Evolutionary conservation across 163 green algal species (phyloP), one percentile per base, ranked within the genome.

Genomic region (Volvox carteri): DNA sequence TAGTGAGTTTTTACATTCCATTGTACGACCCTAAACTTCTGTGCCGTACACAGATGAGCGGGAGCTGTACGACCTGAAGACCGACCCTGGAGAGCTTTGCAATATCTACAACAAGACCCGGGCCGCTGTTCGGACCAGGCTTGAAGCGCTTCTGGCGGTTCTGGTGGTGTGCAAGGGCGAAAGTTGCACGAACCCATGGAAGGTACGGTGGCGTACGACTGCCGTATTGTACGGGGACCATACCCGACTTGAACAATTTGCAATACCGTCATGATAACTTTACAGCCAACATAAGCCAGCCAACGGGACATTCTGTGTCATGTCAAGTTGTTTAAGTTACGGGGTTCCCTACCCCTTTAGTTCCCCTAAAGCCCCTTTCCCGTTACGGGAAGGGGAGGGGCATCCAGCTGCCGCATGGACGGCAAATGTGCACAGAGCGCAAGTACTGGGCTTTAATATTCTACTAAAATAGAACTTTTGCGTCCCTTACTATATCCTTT

Each of bases 61-160:
- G 21, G 72, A 89, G 70, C 54, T 89, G 41, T 89, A 89, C 72
- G 72, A 89, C 84, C 84, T 89, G n/a, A 37, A 23, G 4, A 28
- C n/a, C 0, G 84, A 89, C 72, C 54, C 54, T 3, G 84, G 84
- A n/a, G 84, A 89, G 72, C 70, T 84, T 8, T 33, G 52, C 39
- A 89, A 77, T n/a, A n/a, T 78, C 5, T 84, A 84, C 84, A 28
- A 18, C 62, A 78, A 74, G 28, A 18, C 41, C 30, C 23, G 14
- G 2, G 48, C 42, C 50, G 35, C 35, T 12, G 52, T 89, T 30
- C 67, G 41, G 39, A 42, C n/a, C 54, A 52, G 84, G 23, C 84
- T 89, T 37, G 70, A 84, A 41, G 72, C 37, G 18, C 72, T 89
- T 54, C 72, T 89, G 84, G 72, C 84, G n/a, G 84, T 89, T 39